phyloP scores from a whole-genome alignment of 371 early-diverging fungal species.

The Apophysomyces trapeziformis region DNA sequence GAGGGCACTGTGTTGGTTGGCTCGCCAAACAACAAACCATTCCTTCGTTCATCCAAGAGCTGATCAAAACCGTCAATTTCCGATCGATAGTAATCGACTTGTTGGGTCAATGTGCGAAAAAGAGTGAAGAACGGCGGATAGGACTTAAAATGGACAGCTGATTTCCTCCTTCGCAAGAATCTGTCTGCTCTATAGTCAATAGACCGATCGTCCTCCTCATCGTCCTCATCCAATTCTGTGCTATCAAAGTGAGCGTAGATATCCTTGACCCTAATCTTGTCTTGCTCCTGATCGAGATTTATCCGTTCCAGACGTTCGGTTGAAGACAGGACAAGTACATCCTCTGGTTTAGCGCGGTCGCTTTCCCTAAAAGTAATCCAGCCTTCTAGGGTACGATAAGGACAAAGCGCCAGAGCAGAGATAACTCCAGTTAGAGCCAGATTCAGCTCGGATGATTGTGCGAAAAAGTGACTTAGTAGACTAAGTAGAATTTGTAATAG shows the following conservation, averaged over 20 bases:
- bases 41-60: conserved; percentile 51
- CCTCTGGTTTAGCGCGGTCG: conserved; percentile 39
- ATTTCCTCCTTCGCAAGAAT: conserved; percentile 25
- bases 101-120: conserved; percentile 58
- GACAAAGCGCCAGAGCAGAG: conserved; percentile 74
- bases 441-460: conserved; percentile 82
- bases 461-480: conserved; percentile 72
- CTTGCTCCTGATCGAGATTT: conserved; percentile 11
- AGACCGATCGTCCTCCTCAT: conserved; percentile 41
- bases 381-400: conserved; percentile 66
- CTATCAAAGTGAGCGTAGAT: conserved; percentile 33
- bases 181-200: conserved; percentile 35
- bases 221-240: conserved; percentile 24
- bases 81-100: conserved; percentile 60
- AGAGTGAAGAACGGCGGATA: conserved; percentile 61
- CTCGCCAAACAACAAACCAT: conserved; percentile 29
- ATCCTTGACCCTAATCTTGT: conserved; percentile 24
- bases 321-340: conserved; percentile 33
- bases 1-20: conserved; percentile 8
- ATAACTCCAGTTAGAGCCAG: conserved; percentile 85
- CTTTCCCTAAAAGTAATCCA: conserved; percentile 70
- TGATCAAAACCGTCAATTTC: conserved; percentile 55
- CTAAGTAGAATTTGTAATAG: conserved; percentile 61
- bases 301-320: conserved; percentile 8
- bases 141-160: conserved; percentile 40